Evolutionary conservation across 371 early-diverging fungal species (phyloP).

Genomic region (Rhizopus sp.): DNA sequence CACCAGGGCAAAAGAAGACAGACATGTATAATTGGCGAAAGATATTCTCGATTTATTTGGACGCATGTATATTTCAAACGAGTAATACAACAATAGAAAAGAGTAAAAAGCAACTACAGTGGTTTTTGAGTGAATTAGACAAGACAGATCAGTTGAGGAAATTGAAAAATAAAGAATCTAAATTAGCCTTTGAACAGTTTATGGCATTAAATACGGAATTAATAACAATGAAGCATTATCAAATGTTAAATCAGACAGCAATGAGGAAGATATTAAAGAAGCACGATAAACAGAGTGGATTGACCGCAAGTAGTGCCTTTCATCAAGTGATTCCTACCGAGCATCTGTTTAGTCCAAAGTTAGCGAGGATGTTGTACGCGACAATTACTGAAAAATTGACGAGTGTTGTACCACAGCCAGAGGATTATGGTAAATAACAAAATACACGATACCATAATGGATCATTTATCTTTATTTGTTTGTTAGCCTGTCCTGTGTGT

Average conservation of each 20-base stretch:
- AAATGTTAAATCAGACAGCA: constrained; percentile 75
- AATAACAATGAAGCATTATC: constrained; percentile 68
- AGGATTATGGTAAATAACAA: constrained; percentile 64
- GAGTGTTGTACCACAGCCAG: constrained; percentile 74
- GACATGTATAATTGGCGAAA: constrained; percentile 77
- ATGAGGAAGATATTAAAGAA: constrained; percentile 84
- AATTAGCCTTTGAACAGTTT: constrained; percentile 57
- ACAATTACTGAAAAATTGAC: constrained; percentile 44
- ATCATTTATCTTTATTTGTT: background rate
- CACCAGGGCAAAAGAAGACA: constrained; percentile 56
- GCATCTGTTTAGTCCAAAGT: constrained; percentile 32
- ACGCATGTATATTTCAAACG: constrained; percentile 64
- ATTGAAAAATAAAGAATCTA: constrained; percentile 46
- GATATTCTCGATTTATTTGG: constrained; percentile 70
- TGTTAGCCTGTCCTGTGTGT: constrained; percentile 44
- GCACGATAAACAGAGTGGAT: constrained; percentile 80
- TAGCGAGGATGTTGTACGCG: constrained; percentile 42
- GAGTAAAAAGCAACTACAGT: constrained; percentile 58
- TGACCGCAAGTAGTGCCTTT: constrained; percentile 46
- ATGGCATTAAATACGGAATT: constrained; percentile 69
- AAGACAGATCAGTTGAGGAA: constrained; percentile 39
- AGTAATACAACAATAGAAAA: constrained; percentile 56
- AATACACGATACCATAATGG: background rate
- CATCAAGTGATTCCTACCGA: constrained; percentile 29
- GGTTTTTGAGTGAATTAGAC: constrained; percentile 58